Base-by-base conservation (phyloP, 169 alveolate species). In the Prorocentrum cordatum region DNA sequence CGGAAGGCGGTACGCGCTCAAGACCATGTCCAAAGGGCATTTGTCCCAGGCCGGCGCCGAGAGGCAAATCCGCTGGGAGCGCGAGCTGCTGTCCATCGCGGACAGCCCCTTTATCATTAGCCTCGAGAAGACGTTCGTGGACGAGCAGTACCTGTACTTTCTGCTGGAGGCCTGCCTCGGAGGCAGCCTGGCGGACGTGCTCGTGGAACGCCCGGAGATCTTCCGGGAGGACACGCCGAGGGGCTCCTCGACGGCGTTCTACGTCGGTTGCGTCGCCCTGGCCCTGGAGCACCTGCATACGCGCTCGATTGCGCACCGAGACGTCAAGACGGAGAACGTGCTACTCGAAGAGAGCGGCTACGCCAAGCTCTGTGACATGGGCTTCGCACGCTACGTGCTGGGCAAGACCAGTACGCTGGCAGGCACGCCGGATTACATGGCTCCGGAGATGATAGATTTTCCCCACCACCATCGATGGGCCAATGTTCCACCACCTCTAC, bases 401-500 rank as follows among this genome's bases (percentile, higher is more conserved):
- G 29, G 66, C 39, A 79, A 79, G 77, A 79, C 89, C 64, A 39
- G 45, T 47, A 79, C 89, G 45, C 61, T 79, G 36, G 35, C 61
- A 27, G 89, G 89, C 50, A 79, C 89, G 26, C 89, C 89, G 2
- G 89, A 59, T 24, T 79, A 61, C 47, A 79, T 79, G 89, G 89
- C 89, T 9, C 89, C 89, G n/a, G 89, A 79, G 45, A 24, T 79
- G 54, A 3, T 79, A 54, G 75, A 79, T 10, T 79, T 79, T 16
- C 89, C 89, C 31, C 89, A 79, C 36, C n/a, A n/a, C n/a, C n/a
- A n/a, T n/a, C n/a, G n/a, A n/a, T n/a, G n/a, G n/a, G n/a, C n/a
- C n/a, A n/a, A n/a, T n/a, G n/a, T n/a, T n/a, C n/a, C n/a, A n/a
- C n/a, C n/a, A n/a, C n/a, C n/a, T n/a, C n/a, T n/a, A n/a, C n/a